Evolutionary conservation across 805 yeast genomes (phyloP), one percentile per base, ranked within the genome.

Genomic region (Huiozyma naganishii): DNA sequence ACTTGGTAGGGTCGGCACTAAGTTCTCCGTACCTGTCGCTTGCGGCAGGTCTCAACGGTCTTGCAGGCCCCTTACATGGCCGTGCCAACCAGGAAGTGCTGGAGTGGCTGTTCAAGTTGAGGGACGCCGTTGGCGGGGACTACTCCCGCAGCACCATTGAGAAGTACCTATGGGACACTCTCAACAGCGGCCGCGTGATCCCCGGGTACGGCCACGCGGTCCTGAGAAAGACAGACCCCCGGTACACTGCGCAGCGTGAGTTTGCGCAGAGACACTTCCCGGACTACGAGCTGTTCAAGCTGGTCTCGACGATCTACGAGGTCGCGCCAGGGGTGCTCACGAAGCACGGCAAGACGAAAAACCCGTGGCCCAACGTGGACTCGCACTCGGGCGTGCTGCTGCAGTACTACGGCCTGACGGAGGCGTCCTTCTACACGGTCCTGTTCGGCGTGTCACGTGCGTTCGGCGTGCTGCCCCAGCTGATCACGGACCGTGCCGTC

Each of bases 321-420:
- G 84, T 83, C 57, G 92, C 92, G 50, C 92, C 92, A 67, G 74
- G 66, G 53, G 90, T 83, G 41, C 74, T 83, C 55, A 79, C 83
- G 55, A 72, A 80, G 69, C 90, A 83, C 67, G 92, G 90, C 66
- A 84, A 84, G 77, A 83, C 90, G 62, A 83, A 83, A 77, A 83
- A 83, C 77, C 92, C 92, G 69, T 83, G 88, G 88, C 92, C 94
- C 68, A 83, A 83, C 64, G 94, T 83, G 52, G 94, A 83, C 69
- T 81, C 92, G 43, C 87, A 81, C 70, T 82, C 90, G 41, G 94
- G 94, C 70, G 87, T 83, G 50, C 68, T 84, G 55, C 73, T 83
- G 67, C 89, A 83, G 69, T 80, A 84, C 76, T 83, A 83, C 71
- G 94, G 94, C 56, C 70, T 83, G 61, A 80, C 82, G 45, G 87